Conservation (phyloP, 306 rosid genomes). For the Oxytropis ochrocephala region DNA sequence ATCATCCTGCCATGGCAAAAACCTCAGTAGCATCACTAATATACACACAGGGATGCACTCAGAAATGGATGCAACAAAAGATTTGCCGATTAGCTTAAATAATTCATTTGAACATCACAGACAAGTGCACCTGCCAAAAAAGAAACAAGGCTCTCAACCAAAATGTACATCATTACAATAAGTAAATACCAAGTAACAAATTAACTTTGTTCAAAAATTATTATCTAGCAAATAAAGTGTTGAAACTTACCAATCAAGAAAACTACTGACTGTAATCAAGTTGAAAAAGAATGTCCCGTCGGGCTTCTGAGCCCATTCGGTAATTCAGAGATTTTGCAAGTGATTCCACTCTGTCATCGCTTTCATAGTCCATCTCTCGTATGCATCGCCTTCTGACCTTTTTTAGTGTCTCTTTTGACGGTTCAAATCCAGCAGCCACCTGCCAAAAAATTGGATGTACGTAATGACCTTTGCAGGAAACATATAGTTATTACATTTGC, state of each 20-base stretch:
- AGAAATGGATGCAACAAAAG: conserved; percentile 18
- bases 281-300: conserved; percentile 58
- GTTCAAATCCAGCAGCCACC: conserved; percentile 71
- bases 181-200: background rate
- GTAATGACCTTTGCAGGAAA: conserved; percentile 17
- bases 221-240: background rate
- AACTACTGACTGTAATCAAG: conserved; percentile 48
- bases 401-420: conserved; percentile 54
- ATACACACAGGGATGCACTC: conserved; percentile 40
- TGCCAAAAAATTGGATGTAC: conserved; percentile 28
- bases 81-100: conserved; percentile 10
- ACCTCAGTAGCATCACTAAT: conserved; percentile 34
- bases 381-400: conserved; percentile 69
- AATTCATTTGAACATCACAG: conserved; percentile 19
- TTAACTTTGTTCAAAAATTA: background rate
- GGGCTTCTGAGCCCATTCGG: conserved; percentile 48
- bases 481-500: background rate
- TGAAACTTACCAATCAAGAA: conserved; percentile 45
- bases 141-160: background rate
- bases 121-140: conserved; percentile 31
- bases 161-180: background rate
- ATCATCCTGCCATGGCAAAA: conserved; percentile 29
- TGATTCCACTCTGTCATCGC: conserved; percentile 46
- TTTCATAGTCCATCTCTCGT: conserved; percentile 71
- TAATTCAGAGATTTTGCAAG: conserved; percentile 40